phyloP scores from a whole-genome alignment of 2,329 filamentous ascomycete genomes.

The Endocalyx cinctus region DNA sequence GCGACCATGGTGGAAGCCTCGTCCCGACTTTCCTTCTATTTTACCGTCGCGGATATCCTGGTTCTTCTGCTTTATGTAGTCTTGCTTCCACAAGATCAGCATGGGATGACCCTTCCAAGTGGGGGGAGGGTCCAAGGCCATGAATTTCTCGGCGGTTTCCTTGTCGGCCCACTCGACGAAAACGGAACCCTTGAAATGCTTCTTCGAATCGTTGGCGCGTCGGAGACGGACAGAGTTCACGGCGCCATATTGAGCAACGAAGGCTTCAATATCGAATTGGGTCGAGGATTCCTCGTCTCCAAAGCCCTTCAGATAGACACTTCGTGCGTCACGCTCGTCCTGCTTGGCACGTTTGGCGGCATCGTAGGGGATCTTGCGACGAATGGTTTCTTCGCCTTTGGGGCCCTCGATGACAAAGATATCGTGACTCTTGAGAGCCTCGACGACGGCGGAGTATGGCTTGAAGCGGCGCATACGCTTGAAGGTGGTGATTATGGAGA shows the following conservation, averaged over 20 bases:
- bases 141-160: constrained; percentile 74
- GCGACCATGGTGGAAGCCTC: constrained; percentile 31
- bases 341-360: constrained; percentile 52
- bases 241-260: constrained; percentile 77
- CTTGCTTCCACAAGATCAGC: constrained; percentile 80
- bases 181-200: constrained; percentile 89
- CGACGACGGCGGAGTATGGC: constrained; percentile 77
- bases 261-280: constrained; percentile 90
- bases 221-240: constrained; percentile 83
- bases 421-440: constrained; percentile 73
- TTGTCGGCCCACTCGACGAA: constrained; percentile 88
- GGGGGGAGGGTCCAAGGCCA: constrained; percentile 74
- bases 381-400: constrained; percentile 65
- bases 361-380: constrained; percentile 70
- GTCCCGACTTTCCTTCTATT: constrained; percentile 52
- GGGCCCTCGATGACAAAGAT: constrained; percentile 70
- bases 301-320: constrained; percentile 92
- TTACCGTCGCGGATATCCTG: constrained; percentile 67
- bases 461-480: constrained; percentile 96
- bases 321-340: constrained; percentile 65
- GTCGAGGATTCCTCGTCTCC: constrained; percentile 77
- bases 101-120: constrained; percentile 79
- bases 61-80: constrained; percentile 76
- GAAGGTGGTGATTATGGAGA: constrained; percentile 78
- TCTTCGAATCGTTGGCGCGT: constrained; percentile 53